A percentile compares a stretch with the other conserved stretches of the same genome.
phyloP scores from a whole-genome alignment of 371 early-diverging fungal genomes.

The Mucor irregularis region DNA sequence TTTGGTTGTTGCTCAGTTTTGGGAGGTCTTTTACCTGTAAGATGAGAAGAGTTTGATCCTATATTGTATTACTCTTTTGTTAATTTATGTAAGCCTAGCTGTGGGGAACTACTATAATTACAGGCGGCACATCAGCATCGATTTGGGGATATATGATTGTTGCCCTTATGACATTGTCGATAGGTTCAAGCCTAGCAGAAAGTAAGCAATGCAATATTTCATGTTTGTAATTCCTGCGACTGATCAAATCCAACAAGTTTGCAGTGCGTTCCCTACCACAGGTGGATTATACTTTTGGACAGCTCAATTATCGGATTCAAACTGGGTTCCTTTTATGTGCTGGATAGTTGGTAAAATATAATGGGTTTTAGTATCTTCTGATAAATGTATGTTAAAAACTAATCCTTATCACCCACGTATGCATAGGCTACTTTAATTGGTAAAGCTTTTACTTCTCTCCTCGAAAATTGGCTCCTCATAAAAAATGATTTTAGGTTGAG shows the following conservation, averaged over 20 bases:
- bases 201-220: slow-evolving; percentile 16
- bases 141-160: slow-evolving; percentile 68
- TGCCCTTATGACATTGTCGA: slow-evolving; percentile 50
- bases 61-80: background rate
- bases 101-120: slow-evolving; percentile 41
- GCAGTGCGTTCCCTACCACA: slow-evolving; percentile 29
- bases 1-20: slow-evolving; percentile 57
- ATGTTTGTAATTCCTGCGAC: background rate
- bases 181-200: slow-evolving; percentile 65
- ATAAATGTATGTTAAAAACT: too few relatives aligned
- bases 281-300: slow-evolving; percentile 37
- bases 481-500: slow-evolving; percentile 11
- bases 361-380: too few relatives aligned
- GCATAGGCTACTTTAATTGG: too few relatives aligned
- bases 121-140: slow-evolving; percentile 63
- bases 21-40: slow-evolving; percentile 52
- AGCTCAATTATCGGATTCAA: slow-evolving; percentile 27
- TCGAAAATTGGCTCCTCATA: slow-evolving; percentile 22
- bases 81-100: slow-evolving; percentile 12
- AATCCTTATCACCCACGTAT: background rate
- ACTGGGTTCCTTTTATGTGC: slow-evolving; percentile 44
- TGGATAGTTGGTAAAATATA: slow-evolving; percentile 20
- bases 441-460: background rate
- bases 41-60: slow-evolving; percentile 3
- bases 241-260: slow-evolving; percentile 11